Base-by-base conservation (phyloP, 495 filamentous ascomycete genomes). In the Glonium stellatum region DNA sequence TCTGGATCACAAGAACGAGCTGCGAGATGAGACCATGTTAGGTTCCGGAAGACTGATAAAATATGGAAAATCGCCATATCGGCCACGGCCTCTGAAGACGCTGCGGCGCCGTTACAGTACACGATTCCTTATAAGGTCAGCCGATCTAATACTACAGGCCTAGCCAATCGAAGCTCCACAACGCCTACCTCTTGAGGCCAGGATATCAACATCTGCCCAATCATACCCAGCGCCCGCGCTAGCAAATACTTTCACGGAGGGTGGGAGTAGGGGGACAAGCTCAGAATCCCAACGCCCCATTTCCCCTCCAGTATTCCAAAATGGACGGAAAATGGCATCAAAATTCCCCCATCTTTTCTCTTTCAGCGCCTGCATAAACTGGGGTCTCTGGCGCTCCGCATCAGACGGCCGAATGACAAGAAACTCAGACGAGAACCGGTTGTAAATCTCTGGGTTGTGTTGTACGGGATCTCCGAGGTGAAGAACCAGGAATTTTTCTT, bases 221-320 rank as follows among this genome's bases (percentile, higher is more conserved):
- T 89, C 84, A 63, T 82, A 87, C 0, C 84, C 85, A 13, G 86
- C 83, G 6, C 86, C 87, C 5, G 87, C 85, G 59, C 80, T 84
- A 8, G 86, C 84, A 70, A 84, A 86, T 1, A 88, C 77, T 66
- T 76, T 80, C 57, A 85, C 80, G 8, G 79, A 79, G 18, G 72
- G 57, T 0, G 86, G 87, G 18, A 90, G 73, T 37, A 87, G 66
- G 1, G 72, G 70, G 36, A 89, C 81, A 41, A 88, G 71, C 65
- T 89, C 85, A 35, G 75, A 73, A 63, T 89, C 84, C 87, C 87
- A 90, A 35, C 72, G 68, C 9, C 84, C 83, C 84, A 89, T 87
- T 73, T 88, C 86, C 13, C 82, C 83, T 11, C 86, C 86, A 0
- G 80, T 86, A 44, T 85, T 84, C 84, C 84, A 89, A 62, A 84